phyloP scores from a whole-genome alignment of 1,284 basidiomycete species.

The Papiliotrema terrestris region DNA sequence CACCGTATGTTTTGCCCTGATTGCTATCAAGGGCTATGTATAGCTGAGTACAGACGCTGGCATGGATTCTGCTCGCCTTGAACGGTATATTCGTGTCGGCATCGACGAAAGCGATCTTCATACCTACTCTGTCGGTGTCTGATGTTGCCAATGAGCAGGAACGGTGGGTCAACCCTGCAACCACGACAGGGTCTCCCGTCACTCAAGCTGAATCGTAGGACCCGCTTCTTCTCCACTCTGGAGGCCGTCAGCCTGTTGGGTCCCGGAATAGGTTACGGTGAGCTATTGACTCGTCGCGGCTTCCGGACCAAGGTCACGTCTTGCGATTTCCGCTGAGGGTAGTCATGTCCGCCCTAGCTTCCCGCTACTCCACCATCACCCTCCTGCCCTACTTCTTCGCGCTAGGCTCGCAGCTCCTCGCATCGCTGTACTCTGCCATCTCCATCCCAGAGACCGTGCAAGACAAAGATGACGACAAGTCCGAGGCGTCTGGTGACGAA shows the following conservation, averaged over 20 bases:
- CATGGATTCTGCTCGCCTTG: conserved; percentile 25
- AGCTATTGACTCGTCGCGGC: neutral
- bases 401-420: conserved; percentile 23
- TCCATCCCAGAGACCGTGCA: conserved; percentile 27
- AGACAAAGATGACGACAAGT: neutral
- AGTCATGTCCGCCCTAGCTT: conserved; percentile 32
- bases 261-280: conserved; percentile 30
- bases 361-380: conserved; percentile 24
- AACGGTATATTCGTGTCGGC: conserved; percentile 33
- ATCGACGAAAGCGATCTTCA: conserved; percentile 33
- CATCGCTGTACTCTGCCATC: conserved; percentile 22
- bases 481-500: neutral
- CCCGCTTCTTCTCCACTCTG: conserved; percentile 27
- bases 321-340: neutral
- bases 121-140: conserved; percentile 28
- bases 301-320: neutral
- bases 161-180: conserved; percentile 10
- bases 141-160: conserved; percentile 26
- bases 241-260: conserved; percentile 33
- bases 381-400: conserved; percentile 34
- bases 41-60: conserved; percentile 1
- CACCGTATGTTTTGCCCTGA: neutral
- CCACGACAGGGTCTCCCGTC: neutral
- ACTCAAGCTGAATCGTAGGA: conserved; percentile 12
- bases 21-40: conserved; percentile 1